Evolutionary conservation across 352 stramenopile species (phyloP).

Genomic region (Globisporangium cystogenes): DNA sequence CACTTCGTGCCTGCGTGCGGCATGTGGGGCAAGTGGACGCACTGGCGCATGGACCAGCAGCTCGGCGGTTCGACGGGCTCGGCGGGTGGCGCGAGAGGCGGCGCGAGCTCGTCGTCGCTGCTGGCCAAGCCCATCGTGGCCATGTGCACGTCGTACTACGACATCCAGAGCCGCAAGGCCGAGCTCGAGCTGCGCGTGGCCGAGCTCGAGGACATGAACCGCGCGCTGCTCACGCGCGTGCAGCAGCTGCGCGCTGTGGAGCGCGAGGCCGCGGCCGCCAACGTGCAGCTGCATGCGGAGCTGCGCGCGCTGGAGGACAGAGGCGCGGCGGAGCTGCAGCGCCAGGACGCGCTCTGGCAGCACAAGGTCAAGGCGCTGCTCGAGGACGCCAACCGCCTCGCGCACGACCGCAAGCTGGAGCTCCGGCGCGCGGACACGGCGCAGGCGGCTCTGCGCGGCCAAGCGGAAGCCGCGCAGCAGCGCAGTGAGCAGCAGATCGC

Average conservation of each 20-base stretch:
- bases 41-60: slow-evolving; percentile 82
- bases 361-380: slow-evolving; percentile 50
- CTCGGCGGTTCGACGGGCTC: slow-evolving; percentile 18
- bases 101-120: slow-evolving; percentile 5
- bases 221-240: slow-evolving; percentile 23
- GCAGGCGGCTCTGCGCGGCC: slow-evolving; percentile 11
- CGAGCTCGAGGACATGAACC: slow-evolving; percentile 26
- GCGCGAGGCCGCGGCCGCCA: slow-evolving; percentile 17
- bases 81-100: not conserved
- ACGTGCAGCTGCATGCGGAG: slow-evolving; percentile 34
- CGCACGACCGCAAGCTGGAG: slow-evolving; percentile 48
- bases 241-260: slow-evolving; percentile 14
- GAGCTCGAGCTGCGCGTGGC: slow-evolving; percentile 36
- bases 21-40: slow-evolving; percentile 83
- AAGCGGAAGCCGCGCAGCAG: slow-evolving; percentile 11
- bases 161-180: slow-evolving; percentile 65
- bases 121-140: slow-evolving; percentile 31
- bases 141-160: slow-evolving; percentile 86
- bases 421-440: slow-evolving; percentile 25
- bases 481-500: slow-evolving; percentile 8
- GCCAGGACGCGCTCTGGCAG: slow-evolving; percentile 23
- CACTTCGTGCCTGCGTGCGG: slow-evolving; percentile 75
- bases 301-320: slow-evolving; percentile 48
- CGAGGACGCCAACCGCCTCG: slow-evolving; percentile 39
- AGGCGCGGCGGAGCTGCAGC: slow-evolving; percentile 29